Evolutionary conservation across 495 filamentous ascomycete species (phyloP).

Genomic region (Amphirosellinia nigrospora): DNA sequence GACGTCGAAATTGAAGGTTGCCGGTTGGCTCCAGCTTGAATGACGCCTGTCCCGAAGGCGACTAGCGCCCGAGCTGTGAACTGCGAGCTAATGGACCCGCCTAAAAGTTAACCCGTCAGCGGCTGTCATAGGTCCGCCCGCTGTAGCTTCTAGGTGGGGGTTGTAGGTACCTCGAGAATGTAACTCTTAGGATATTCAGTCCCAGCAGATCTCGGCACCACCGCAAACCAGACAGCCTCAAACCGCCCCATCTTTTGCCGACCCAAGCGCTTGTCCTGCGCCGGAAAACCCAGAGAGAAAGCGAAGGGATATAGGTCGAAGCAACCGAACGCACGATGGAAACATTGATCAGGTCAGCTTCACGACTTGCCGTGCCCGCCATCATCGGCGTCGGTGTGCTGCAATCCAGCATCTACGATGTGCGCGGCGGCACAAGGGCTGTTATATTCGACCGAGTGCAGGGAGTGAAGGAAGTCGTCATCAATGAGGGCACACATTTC

Average conservation of each 20-base stretch:
- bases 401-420: conserved; percentile 90
- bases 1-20: conserved; percentile 38
- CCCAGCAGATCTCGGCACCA: conserved; percentile 19
- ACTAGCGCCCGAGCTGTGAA: conserved; percentile 7
- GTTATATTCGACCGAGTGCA: conserved; percentile 97
- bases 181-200: not conserved
- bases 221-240: conserved; percentile 4
- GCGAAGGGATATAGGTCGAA: not conserved
- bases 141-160: too few relatives aligned
- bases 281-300: not conserved
- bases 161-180: too few relatives aligned
- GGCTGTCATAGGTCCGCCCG: not conserved
- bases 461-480: conserved; percentile 89
- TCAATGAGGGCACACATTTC: conserved; percentile 98
- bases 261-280: not conserved
- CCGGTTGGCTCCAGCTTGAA: not conserved
- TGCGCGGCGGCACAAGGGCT: conserved; percentile 88
- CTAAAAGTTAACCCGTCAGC: conserved; percentile 11
- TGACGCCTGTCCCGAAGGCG: conserved; percentile 11
- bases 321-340: conserved; percentile 31
- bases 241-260: not conserved
- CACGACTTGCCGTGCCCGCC: conserved; percentile 73
- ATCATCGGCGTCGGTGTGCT: conserved; percentile 65
- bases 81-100: conserved; percentile 1
- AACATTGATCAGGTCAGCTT: conserved; percentile 48